Base-by-base conservation (phyloP, 2,329 filamentous ascomycete genomes). In the Diaporthe citrichinensis region DNA sequence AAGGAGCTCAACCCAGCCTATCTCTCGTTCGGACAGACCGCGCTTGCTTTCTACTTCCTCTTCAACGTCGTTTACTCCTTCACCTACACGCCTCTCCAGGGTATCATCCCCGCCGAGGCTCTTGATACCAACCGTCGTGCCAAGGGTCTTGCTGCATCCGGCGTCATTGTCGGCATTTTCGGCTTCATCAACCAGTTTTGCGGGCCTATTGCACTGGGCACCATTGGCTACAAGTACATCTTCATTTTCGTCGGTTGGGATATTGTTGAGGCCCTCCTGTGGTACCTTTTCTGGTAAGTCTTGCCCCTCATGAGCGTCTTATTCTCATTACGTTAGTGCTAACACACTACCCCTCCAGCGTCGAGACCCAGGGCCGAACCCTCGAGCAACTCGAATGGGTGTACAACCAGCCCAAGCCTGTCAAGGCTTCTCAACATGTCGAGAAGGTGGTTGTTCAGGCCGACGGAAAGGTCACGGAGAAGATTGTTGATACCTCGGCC, bases 161-260 rank as follows among this genome's bases (percentile, higher is more conserved):
- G 83, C n/a, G 82, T 88, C 76, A 83, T 88, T 71, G 85, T 87
- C 78, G 86, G 83, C 76, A 82, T 84, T 36, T 81, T 87, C 57
- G 84, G 86, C 36, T 88, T 88, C 78, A 86, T 89, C 83, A 88
- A 87, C 79, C 85, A 85, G 77, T 89, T 87, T 59, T 85, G 85
- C 14, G 84, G 84, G 0, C 86, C 87, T 17, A 87, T 88, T 62
- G 87, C 85, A 23, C 82, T 89, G 0, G 76, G 78, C 0, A 86
- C 86, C 77, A 88, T 88, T 61, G 78, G 80, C 12, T 85, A 85
- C 79, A 83, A 81, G 78, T 87, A 86, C 79, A 84, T 86, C 46
- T 88, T 83, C 78, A 85, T 88, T 55, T 88, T 88, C 73, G 87
- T 88, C 6, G 86, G 83, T 41, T 88, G 87, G 87, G 86, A 88